A percentile compares a stretch with the other conserved stretches of the same genome.
These are phyloP conservation scores for Punctularia strigosozonata DNA, from an alignment of 768 basidiomycete species.

Conservation along the genomic window DNA sequence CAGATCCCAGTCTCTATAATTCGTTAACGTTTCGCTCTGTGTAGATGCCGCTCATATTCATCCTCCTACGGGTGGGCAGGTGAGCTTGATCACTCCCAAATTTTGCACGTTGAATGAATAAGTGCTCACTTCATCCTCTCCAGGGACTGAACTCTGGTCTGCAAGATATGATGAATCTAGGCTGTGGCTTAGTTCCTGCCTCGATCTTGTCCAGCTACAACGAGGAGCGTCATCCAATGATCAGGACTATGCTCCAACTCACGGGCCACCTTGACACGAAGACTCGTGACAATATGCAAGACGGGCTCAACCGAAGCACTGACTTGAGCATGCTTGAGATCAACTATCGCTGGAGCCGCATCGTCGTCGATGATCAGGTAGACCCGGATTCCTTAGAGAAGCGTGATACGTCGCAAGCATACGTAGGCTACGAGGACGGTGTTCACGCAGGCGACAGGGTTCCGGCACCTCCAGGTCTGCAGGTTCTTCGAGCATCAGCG, in stretches of 20 bases:
- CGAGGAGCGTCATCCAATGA: constrained; percentile 7
- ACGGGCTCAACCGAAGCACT: background rate
- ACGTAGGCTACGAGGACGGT: background rate
- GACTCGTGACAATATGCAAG: background rate
- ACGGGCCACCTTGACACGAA: background rate
- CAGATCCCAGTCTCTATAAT: background rate
- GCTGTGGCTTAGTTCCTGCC: constrained; percentile 9
- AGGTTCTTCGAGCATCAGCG: too few relatives aligned
- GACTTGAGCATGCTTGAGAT: background rate
- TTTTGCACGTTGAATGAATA: too few relatives aligned
- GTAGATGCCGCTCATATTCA: constrained; percentile 9
- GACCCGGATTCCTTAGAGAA: background rate
- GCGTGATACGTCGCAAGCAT: background rate
- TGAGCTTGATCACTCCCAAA: too few relatives aligned
- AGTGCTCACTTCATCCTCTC: background rate
- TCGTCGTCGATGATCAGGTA: background rate
- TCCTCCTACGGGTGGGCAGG: constrained; percentile 8
- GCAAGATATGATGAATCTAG: constrained; percentile 18
- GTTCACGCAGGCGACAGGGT: background rate
- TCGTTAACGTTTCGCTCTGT: background rate
- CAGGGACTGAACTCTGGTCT: constrained; percentile 11
- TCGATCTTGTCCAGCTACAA: constrained; percentile 7
- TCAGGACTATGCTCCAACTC: constrained; percentile 5
- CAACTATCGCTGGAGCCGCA: background rate
- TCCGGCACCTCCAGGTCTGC: background rate